Base-by-base conservation (phyloP, 75 land plant genomes). In the Sequoia sempervirens region DNA sequence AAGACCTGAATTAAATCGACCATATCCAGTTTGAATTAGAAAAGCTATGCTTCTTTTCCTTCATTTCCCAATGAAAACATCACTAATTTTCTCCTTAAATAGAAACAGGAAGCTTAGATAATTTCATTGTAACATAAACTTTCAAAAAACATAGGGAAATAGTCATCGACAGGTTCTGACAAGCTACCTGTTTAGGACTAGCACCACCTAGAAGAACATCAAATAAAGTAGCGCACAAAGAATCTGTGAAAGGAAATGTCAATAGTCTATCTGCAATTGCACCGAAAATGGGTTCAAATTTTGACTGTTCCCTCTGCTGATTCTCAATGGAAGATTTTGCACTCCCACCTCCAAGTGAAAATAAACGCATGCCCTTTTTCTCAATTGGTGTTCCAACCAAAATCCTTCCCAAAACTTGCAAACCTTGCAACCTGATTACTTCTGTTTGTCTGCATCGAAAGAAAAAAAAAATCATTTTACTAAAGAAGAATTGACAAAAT, bases 121-220 rank as follows among this genome's bases (percentile, higher is more conserved):
- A 78, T 78, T 43, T 78, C 50, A 12, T 14, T 11, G 26, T n/a
- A 43, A 45, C 14, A 78, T 38, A 45, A 43, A n/a, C 28, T 43
- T 0, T 3, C 11, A 78, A 45, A 4, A 8, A 23, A 78, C 6
- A n/a, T 3, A 40, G 45, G 30, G 13, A 23, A 26, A 78, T 43
- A n/a, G 30, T 9, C 80, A 78, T 45, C 0, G 28, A 45, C 46
- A 43, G 28, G 13, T 45, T 43, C 46, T 43, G 32, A 17, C 15
- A 56, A 85, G 18, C 9, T 78, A 98, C 99, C 99, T 98, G 99
- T 84, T 95, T 98, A 69, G 96, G 97, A 83, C 98, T 93, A 82
- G 98, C 95, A 86, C 96, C 99, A 70, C 99, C 99, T 81, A 98
- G 89, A 79, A 98, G 95, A 82, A 96, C 89, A 92, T 98, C 99